Evolutionary conservation across 148 eudicot species (phyloP).

Genomic region (Talinum fruticosum): DNA sequence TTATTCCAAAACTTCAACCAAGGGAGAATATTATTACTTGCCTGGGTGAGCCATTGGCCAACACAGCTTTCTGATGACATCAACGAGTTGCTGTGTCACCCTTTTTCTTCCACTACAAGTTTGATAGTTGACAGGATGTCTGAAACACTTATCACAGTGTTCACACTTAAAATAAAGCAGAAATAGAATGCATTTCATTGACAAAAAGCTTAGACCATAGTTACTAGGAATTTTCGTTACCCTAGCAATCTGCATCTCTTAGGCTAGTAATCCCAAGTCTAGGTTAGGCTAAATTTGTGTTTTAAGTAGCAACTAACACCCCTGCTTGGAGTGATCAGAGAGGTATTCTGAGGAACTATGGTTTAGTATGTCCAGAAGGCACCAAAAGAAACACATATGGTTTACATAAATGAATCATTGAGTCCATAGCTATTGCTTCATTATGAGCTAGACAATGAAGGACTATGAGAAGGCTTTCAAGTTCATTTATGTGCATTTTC

Average conservation of each 20-base stretch:
- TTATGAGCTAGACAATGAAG: not conserved
- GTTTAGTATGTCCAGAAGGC: too few relatives aligned
- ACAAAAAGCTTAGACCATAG: not conserved
- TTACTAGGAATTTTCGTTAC: not conserved
- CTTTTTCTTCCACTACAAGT: conserved; percentile 21
- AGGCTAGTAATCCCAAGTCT: not conserved
- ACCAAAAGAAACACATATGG: too few relatives aligned
- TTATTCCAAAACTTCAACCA: conserved; percentile 27
- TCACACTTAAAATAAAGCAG: conserved; percentile 22
- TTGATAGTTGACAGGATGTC: conserved; percentile 9
- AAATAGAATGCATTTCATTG: not conserved
- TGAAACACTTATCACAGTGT: conserved; percentile 8
- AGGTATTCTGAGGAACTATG: not conserved
- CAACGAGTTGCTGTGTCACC: conserved; percentile 24
- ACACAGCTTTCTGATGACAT: conserved; percentile 20
- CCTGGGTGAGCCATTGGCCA: conserved; percentile 23
- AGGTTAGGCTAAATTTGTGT: too few relatives aligned
- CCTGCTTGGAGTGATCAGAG: not conserved
- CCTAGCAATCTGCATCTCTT: not conserved
- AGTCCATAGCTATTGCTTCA: not conserved
- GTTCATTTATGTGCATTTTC: not conserved
- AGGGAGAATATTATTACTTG: conserved; percentile 30
- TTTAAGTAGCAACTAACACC: too few relatives aligned
- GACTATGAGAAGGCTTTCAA: not conserved
- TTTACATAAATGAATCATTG: not conserved